phyloP scores from a whole-genome alignment of 345 rosid genomes.

The thale cress (Arabidopsis thaliana) region DNA sequence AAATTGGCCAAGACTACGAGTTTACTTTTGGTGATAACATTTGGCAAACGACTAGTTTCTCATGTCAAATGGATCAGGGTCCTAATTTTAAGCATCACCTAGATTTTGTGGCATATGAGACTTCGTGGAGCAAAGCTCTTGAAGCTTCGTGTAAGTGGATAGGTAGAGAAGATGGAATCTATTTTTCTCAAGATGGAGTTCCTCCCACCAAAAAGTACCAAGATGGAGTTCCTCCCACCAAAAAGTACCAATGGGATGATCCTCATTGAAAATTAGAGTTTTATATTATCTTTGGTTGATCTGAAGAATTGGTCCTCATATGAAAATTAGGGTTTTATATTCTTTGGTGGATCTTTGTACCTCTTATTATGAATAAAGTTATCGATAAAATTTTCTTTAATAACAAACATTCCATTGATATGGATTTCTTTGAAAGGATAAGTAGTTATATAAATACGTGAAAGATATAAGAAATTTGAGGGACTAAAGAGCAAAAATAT shows the following conservation, averaged over 20 bases:
- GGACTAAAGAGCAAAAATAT: conserved; percentile 23
- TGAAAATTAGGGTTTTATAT: background rate
- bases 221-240: conserved; percentile 14
- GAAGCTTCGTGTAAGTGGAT: conserved; percentile 17
- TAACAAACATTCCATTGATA: background rate
- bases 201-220: conserved; percentile 9
- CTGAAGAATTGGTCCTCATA: background rate
- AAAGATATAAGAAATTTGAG: background rate
- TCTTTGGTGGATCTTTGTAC: background rate
- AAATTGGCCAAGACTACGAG: conserved; percentile 22
- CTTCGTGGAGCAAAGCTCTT: conserved; percentile 36
- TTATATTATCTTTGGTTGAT: background rate
- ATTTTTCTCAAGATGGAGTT: conserved; percentile 20
- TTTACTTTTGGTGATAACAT: conserved; percentile 30
- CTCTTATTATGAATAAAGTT: background rate
- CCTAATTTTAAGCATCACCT: conserved; percentile 39
- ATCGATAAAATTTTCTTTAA: background rate
- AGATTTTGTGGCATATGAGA: conserved; percentile 33
- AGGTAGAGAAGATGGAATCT: conserved; percentile 37
- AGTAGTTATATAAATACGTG: background rate
- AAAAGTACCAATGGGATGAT: conserved; percentile 32
- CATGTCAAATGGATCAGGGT: conserved; percentile 36
- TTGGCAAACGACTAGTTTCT: conserved; percentile 6
- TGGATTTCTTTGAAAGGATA: background rate
- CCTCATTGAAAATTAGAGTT: background rate